phyloP scores from a whole-genome alignment of 495 filamentous ascomycete genomes.

The Daldinia concentrica region DNA sequence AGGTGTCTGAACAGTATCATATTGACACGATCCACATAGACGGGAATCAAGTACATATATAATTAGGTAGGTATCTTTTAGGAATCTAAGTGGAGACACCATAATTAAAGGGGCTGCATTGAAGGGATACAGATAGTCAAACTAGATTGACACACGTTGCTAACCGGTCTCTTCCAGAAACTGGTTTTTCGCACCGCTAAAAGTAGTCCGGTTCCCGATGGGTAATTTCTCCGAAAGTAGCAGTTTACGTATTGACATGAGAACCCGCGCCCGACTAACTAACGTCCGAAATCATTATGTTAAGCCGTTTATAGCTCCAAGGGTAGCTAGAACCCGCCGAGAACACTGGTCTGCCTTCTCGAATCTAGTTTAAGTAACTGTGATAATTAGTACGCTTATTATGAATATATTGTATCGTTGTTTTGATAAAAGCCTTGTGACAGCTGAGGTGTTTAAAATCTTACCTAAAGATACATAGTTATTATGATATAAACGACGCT shows the following conservation, averaged over 20 bases:
- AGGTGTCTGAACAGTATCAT: slow-evolving; percentile 1
- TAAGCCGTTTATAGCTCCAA: slow-evolving; percentile 10
- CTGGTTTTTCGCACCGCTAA: slow-evolving; percentile 3
- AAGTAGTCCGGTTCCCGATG: slow-evolving; percentile 8
- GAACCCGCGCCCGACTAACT: neutral
- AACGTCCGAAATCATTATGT: neutral
- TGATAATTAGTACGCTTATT: neutral
- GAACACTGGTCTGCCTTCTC: slow-evolving; percentile 10
- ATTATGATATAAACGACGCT: neutral
- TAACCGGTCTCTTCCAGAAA: neutral
- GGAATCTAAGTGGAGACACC: neutral
- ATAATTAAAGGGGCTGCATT: neutral
- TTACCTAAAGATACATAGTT: neutral
- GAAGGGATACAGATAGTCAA: neutral
- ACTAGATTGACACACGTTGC: neutral
- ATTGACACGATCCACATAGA: slow-evolving; percentile 7
- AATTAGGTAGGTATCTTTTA: neutral
- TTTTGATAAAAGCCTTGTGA: neutral
- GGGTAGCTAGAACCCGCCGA: slow-evolving; percentile 7
- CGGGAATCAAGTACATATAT: too few species aligned
- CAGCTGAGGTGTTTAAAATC: too few species aligned
- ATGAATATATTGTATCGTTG: neutral
- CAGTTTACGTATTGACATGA: neutral
- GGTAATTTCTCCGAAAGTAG: slow-evolving; percentile 14
- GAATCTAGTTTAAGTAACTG: neutral